phyloP scores from a whole-genome alignment of 768 basidiomycete genomes.

The Suillus cothurnatus region DNA sequence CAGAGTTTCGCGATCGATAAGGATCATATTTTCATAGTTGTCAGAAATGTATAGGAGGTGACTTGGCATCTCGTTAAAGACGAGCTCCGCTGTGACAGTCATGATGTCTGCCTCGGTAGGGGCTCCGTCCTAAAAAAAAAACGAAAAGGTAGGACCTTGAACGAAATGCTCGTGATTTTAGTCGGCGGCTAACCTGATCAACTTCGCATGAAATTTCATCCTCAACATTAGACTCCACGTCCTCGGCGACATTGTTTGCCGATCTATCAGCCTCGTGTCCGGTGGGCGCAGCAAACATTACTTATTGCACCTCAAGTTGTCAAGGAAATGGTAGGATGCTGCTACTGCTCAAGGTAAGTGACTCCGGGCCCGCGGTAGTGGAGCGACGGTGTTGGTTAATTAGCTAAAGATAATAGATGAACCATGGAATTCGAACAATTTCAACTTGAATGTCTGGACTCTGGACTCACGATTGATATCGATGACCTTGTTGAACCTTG shows the following conservation, averaged over 20 bases:
- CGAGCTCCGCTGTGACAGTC: not conserved
- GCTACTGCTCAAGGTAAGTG: too few species aligned
- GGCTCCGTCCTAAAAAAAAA: not conserved
- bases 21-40: not conserved
- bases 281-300: not conserved
- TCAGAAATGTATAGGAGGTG: slow-evolving; percentile 8
- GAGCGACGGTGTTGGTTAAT: not conserved
- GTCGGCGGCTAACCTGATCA: not conserved
- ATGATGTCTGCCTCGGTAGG: not conserved
- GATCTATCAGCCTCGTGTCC: not conserved
- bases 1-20: not conserved
- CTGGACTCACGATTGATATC: not conserved
- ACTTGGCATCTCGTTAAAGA: slow-evolving; percentile 11
- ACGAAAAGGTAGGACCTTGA: not conserved
- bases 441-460: too few species aligned
- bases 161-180: not conserved
- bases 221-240: not conserved
- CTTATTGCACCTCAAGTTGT: not conserved
- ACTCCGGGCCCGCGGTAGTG: too few species aligned
- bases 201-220: not conserved
- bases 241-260: not conserved
- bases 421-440: too few species aligned
- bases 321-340: not conserved
- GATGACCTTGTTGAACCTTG: not conserved
- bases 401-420: too few species aligned